phyloP scores from a whole-genome alignment of 305 asterid species.

The Withania somnifera region DNA sequence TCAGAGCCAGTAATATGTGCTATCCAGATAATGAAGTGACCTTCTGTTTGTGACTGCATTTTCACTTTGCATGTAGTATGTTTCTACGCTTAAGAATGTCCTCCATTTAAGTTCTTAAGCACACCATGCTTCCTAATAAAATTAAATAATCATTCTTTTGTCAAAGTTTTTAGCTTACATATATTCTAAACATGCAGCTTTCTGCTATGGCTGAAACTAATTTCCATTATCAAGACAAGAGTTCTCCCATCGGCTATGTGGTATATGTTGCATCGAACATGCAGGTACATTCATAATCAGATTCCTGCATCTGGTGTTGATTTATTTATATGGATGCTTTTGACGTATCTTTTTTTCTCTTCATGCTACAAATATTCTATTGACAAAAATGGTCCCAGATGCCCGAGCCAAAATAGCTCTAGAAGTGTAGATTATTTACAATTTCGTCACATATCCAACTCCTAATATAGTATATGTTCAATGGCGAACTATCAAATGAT shows the following conservation, averaged over 20 bases:
- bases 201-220: conserved; percentile 78
- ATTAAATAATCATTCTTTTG: background rate
- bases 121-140: too few relatives aligned
- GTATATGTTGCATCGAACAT: conserved; percentile 52
- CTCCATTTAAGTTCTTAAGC: too few relatives aligned
- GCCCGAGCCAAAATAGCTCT: background rate
- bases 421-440: background rate
- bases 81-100: too few relatives aligned
- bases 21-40: too few relatives aligned
- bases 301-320: background rate
- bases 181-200: conserved; percentile 44
- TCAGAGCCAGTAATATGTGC: too few relatives aligned
- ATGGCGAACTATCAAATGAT: background rate
- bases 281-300: conserved; percentile 40
- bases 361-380: background rate
- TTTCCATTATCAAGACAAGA: conserved; percentile 89
- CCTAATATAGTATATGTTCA: background rate
- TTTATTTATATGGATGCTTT: background rate
- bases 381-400: background rate
- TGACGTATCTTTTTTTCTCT: background rate
- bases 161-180: background rate
- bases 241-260: conserved; percentile 64
- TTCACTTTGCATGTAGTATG: too few relatives aligned
- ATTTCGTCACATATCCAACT: background rate
- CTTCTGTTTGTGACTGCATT: too few relatives aligned